These are phyloP conservation scores for Zostera marina DNA, from an alignment of 116 monocot genomes.

Conservation along the genomic window DNA sequence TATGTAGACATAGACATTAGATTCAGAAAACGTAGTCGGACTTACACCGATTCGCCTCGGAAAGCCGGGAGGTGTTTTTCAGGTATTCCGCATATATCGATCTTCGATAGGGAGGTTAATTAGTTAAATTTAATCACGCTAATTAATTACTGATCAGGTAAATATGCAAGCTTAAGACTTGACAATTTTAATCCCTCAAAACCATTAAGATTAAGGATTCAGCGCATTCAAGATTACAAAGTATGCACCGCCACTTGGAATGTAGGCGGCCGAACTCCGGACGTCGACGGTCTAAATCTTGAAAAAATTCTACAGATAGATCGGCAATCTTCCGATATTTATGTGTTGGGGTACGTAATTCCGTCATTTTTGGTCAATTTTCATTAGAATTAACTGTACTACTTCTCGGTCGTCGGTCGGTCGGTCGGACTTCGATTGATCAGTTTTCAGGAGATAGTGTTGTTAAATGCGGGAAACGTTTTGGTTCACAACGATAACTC, in stretches of 20 bases:
- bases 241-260: conserved; percentile 92
- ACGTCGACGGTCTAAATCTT: conserved; percentile 45
- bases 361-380: background rate
- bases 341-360: conserved; percentile 61
- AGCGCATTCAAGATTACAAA: conserved; percentile 37
- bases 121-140: background rate
- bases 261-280: conserved; percentile 73
- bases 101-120: background rate
- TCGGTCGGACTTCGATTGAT: background rate
- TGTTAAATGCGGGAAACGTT: conserved; percentile 88
- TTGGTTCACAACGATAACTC: conserved; percentile 75
- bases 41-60: conserved; percentile 6
- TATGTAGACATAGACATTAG: conserved; percentile 32
- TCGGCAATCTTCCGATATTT: conserved; percentile 66
- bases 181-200: conserved; percentile 42
- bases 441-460: conserved; percentile 99
- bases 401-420: background rate
- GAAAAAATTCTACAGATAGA: conserved; percentile 71
- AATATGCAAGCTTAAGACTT: conserved; percentile 34
- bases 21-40: conserved; percentile 16
- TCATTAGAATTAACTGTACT: background rate
- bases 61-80: conserved; percentile 11
- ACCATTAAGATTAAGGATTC: conserved; percentile 6
- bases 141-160: conserved; percentile 31
- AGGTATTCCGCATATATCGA: background rate